A percentile compares a stretch with the other conserved stretches of the same genome.
Conservation (phyloP, 208 protist species). For the Leishmania braziliensis region DNA sequence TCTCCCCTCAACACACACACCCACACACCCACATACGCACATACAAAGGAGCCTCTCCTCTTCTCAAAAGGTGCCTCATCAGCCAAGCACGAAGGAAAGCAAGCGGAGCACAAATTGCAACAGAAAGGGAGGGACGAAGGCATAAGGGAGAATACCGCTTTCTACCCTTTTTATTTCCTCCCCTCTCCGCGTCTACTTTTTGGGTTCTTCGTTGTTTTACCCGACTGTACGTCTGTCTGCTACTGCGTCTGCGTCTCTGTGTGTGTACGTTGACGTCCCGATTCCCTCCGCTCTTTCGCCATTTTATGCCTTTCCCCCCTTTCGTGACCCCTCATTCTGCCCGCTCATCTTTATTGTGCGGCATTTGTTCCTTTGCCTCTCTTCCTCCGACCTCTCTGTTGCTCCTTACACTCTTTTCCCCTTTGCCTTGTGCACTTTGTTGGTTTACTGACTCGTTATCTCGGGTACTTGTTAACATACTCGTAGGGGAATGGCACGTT, state of each 20-base stretch:
- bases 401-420: background rate
- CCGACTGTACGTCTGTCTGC: background rate
- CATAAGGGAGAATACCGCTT: background rate
- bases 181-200: background rate
- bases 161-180: background rate
- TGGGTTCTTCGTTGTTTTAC: conserved; percentile 7
- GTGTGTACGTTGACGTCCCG: background rate
- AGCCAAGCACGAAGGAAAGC: background rate
- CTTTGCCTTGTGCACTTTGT: background rate
- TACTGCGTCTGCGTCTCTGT: background rate
- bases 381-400: background rate
- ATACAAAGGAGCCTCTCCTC: background rate
- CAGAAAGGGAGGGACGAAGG: background rate
- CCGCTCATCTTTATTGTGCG: background rate
- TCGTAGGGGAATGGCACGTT: background rate
- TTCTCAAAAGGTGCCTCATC: background rate
- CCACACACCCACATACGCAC: background rate
- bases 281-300: background rate
- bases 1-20: background rate
- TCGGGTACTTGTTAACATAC: background rate
- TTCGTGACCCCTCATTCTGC: background rate
- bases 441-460: background rate
- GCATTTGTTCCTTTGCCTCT: background rate
- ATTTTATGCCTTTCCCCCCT: background rate
- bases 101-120: background rate